A percentile compares a stretch with the other conserved stretches of the same genome.
Conservation (phyloP, 208 protist genomes). For the Leptomonas pyrrhocoris region DNA sequence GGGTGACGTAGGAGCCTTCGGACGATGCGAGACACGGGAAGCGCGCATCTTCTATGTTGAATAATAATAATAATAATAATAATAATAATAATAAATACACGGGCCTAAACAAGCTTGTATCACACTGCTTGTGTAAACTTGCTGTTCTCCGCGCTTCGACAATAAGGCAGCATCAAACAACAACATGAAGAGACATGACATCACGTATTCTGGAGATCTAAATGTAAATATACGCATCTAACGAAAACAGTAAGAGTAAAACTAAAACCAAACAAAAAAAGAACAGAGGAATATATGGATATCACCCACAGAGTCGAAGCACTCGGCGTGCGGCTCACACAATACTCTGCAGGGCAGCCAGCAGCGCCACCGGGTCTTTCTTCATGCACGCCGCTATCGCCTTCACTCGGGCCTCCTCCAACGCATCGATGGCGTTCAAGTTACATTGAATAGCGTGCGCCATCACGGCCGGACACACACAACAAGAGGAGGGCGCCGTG, state of each 20-base stretch:
- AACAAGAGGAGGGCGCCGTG: slow-evolving; percentile 21
- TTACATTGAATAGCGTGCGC: slow-evolving; percentile 50
- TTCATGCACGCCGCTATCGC: slow-evolving; percentile 63
- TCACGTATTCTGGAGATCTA: too few relatives aligned
- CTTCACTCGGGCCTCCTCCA: slow-evolving; percentile 40
- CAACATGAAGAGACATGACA: background rate
- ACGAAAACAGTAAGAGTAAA: too few relatives aligned
- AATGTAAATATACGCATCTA: too few relatives aligned
- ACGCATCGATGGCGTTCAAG: slow-evolving; percentile 37
- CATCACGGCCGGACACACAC: slow-evolving; percentile 45
- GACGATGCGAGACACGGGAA: too few relatives aligned
- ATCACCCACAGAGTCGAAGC: too few relatives aligned
- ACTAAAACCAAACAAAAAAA: background rate
- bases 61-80: too few relatives aligned
- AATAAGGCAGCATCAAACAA: background rate
- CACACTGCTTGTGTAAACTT: too few relatives aligned
- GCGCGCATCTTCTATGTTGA: too few relatives aligned
- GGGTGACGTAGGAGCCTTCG: too few relatives aligned
- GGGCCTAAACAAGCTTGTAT: too few relatives aligned
- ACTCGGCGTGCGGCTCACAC: slow-evolving; percentile 5
- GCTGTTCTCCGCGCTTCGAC: too few relatives aligned
- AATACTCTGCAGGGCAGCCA: slow-evolving; percentile 47
- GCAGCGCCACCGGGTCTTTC: slow-evolving; percentile 45
- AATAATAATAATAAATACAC: too few relatives aligned
- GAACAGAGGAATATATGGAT: background rate